Conservation (phyloP, 1,284 basidiomycete genomes). For the Salmacisia buchloeana region DNA sequence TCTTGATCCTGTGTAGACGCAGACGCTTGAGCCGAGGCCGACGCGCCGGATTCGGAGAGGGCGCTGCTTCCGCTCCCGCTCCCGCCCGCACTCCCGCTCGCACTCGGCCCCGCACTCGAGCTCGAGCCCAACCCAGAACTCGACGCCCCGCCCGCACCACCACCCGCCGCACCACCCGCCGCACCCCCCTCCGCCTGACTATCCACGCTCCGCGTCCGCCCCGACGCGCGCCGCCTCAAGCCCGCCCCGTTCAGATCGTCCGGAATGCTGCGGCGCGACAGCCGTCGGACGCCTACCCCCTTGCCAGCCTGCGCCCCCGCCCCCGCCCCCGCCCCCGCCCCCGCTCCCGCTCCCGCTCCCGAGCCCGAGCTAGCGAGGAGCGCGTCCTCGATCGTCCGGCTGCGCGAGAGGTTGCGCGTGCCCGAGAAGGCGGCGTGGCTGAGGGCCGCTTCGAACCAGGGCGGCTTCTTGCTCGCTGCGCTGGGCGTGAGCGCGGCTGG, state of each 20-base stretch:
- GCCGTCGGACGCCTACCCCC: not conserved
- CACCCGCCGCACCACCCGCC: not conserved
- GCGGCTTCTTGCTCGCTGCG: not conserved
- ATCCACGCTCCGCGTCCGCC: not conserved
- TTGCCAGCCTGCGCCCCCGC: not conserved
- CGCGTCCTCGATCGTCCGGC: conserved; percentile 6
- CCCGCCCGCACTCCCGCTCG: too few relatives aligned
- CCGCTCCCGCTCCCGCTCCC: not conserved
- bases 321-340: not conserved
- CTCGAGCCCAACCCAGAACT: too few relatives aligned
- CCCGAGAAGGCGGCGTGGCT: not conserved
- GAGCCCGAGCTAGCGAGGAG: not conserved
- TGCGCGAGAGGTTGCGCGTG: not conserved
- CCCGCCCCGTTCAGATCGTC: not conserved
- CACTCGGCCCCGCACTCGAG: too few relatives aligned
- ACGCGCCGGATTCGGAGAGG: too few relatives aligned
- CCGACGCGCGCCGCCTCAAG: not conserved
- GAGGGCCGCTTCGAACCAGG: not conserved
- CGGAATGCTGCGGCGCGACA: not conserved
- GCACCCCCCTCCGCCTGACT: not conserved
- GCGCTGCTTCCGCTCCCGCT: too few relatives aligned
- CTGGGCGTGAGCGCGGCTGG: too few relatives aligned
- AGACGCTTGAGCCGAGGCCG: too few relatives aligned
- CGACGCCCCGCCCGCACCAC: too few relatives aligned
- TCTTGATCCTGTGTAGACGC: not conserved